Evolutionary conservation across 2,329 filamentous ascomycete genomes (phyloP), one percentile per base, ranked within the genome.

Genomic region (Phymatotrichopsis omnivora): DNA sequence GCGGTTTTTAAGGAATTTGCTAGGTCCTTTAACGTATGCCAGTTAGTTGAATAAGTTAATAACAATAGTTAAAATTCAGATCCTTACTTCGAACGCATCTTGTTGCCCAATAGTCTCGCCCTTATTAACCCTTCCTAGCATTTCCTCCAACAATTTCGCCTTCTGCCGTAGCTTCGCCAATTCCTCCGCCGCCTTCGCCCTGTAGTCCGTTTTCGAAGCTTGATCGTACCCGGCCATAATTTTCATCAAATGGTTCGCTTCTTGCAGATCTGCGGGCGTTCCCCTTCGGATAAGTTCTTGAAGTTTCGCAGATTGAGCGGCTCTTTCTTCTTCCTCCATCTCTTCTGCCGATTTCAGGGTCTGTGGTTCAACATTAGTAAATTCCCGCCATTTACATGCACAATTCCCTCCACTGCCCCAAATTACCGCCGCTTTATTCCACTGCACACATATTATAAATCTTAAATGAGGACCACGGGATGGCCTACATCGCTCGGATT

Each of bases 181-280:
- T 53, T 98, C 91, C 62, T 95, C 87, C 7, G 91, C 91, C 1
- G 91, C 91, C 66, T 98, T 98, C 53, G 91, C 91, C 54, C 91
- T 80, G 66, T 95, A 98, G 67, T 98, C 89, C 1, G 91, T 95
- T 68, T 96, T 96, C 63, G 85, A 82, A 57, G 87, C 74, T 47
- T 85, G 95, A 63, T 98, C 91, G 64, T 84, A 98, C 52, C 91
- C 91, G 42, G 91, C 91, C 91, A 98, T 96, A 56, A 98, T 75
- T 67, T 98, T 98, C 91, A 98, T 98, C 42, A 98, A 72, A 57
- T 85, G 80, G 62, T 96, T 98, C 42, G 91, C 91, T 68, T 98
- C 91, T 63, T 95, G 89, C 48, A 98, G 68, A 63, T 98, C 91
- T 54, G 93, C 82, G 20, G 91, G 91, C 4, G 84, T 80, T 43